Evolutionary conservation across 345 rosid genomes (phyloP).

Genomic region (Hevea brasiliensis): DNA sequence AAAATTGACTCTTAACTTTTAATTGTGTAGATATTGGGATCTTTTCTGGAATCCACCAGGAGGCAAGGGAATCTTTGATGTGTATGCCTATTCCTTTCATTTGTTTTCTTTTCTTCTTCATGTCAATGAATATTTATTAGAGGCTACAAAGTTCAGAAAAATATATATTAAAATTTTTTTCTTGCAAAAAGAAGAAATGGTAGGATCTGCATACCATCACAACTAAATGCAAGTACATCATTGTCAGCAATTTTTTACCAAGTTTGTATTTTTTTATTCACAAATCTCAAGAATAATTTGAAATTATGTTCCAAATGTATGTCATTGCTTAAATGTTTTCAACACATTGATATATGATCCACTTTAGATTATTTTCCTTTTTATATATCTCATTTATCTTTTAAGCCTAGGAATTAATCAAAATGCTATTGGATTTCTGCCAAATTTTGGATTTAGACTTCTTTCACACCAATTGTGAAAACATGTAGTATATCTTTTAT

Average conservation of each 20-base stretch:
- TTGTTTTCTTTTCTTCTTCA: not conserved
- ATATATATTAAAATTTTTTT: not conserved
- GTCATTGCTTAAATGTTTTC: not conserved
- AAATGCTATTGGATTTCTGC: not conserved
- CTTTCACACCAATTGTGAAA: not conserved
- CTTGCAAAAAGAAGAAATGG: not conserved
- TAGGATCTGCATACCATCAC: not conserved
- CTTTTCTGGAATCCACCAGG: slow-evolving; percentile 30
- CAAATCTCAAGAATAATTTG: not conserved
- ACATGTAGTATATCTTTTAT: not conserved
- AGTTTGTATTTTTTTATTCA: not conserved
- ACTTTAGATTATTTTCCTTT: not conserved
- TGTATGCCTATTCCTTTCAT: slow-evolving; percentile 16
- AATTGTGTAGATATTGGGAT: slow-evolving; percentile 29
- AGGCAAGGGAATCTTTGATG: slow-evolving; percentile 35
- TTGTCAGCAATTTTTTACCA: not conserved
- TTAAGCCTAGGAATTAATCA: not conserved
- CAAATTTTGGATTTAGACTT: not conserved
- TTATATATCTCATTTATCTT: not conserved
- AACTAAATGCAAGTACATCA: not conserved
- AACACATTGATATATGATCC: not conserved
- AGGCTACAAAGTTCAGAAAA: not conserved
- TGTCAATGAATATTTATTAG: not conserved
- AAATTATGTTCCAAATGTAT: not conserved
- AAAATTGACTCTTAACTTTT: slow-evolving; percentile 6